phyloP scores from a whole-genome alignment of 2,329 filamentous ascomycete species.

The Nigrograna mackinnonii region DNA sequence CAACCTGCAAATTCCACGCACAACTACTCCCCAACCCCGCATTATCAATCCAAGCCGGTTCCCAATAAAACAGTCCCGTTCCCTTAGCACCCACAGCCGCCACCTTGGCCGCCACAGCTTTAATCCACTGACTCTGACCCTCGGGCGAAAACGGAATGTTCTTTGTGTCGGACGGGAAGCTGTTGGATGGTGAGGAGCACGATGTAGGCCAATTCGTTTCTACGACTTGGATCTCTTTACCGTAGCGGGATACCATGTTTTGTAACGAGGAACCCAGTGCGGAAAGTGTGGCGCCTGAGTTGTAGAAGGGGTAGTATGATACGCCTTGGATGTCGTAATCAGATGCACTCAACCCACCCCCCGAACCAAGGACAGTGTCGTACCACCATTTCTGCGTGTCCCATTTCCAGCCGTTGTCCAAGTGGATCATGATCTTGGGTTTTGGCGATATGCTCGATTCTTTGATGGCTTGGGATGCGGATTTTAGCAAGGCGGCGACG shows the following conservation, averaged over 20 bases:
- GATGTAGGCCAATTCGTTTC: slow-evolving; percentile 72
- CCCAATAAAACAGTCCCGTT: slow-evolving; percentile 71
- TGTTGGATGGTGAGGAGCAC: slow-evolving; percentile 61
- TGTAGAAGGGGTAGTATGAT: slow-evolving; percentile 75
- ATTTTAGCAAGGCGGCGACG: slow-evolving; percentile 66
- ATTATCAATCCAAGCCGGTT: slow-evolving; percentile 72
- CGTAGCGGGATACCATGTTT: slow-evolving; percentile 64
- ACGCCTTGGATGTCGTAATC: slow-evolving; percentile 76
- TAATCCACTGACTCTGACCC: slow-evolving; percentile 66
- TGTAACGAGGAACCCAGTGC: slow-evolving; percentile 59
- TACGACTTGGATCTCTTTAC: slow-evolving; percentile 69
- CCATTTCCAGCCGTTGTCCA: slow-evolving; percentile 78
- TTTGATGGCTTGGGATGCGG: slow-evolving; percentile 66
- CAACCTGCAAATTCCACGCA: slow-evolving; percentile 65
- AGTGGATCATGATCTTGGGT: slow-evolving; percentile 73
- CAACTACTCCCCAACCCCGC: slow-evolving; percentile 67
- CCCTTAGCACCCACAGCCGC: slow-evolving; percentile 55
- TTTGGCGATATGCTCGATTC: slow-evolving; percentile 60
- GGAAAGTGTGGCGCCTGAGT: slow-evolving; percentile 60
- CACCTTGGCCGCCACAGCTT: slow-evolving; percentile 62
- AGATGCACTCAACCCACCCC: slow-evolving; percentile 51
- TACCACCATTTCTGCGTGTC: slow-evolving; percentile 69
- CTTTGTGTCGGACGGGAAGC: slow-evolving; percentile 64
- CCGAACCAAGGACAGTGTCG: slow-evolving; percentile 48
- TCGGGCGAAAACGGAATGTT: slow-evolving; percentile 65